Evolutionary conservation across 345 rosid genomes (phyloP), one percentile per base, ranked within the genome.

Genomic region (Physaria fendleri): DNA sequence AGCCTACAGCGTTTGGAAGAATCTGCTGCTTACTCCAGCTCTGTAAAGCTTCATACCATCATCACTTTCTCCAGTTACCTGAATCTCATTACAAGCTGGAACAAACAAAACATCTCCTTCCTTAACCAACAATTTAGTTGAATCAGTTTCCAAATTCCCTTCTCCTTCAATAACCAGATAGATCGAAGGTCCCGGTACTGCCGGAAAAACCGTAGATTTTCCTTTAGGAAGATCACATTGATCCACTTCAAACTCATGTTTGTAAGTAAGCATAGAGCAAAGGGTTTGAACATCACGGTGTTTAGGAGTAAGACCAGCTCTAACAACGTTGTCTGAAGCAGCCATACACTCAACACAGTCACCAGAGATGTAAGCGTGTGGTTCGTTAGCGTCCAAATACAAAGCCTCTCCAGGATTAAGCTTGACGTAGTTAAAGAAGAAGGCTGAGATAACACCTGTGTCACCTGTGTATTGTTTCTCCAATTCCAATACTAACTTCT

Each of bases 271-370:
- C 99, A 94, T 94, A 59, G 99, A 87, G 71, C 95, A 90, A 7
- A 90, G 96, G n/a, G 97, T 90, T 56, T 77, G 81, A 53, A 85
- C 69, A 59, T 94, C 99, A 18, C 92, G 80, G 56, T 73, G 78
- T 71, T 94, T 94, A 23, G 99, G 95, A 44, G 99, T 94, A 42
- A 94, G 95, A 65, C 99, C 99, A 65, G 99, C 97, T 35, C 99
- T 85, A 20, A 94, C 97, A 16, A 94, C 99, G 43, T 90, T 94
- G 75, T 94, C 97, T 6, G 99, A 94, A 43, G 99, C 81, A 20
- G 95, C 99, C 99, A 94, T 94, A 79, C 96, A 87, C 57, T 94
- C 99, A 0, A 90, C 38, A 71, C 97, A 94, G 25, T 94, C 99
- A 0, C 99, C 99, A 11, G 62, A 77, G 20, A 94, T 55, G 39